Evolutionary conservation across 1,139 yeast species (phyloP).

Genomic region (Yamadazyma membranifaciens): DNA sequence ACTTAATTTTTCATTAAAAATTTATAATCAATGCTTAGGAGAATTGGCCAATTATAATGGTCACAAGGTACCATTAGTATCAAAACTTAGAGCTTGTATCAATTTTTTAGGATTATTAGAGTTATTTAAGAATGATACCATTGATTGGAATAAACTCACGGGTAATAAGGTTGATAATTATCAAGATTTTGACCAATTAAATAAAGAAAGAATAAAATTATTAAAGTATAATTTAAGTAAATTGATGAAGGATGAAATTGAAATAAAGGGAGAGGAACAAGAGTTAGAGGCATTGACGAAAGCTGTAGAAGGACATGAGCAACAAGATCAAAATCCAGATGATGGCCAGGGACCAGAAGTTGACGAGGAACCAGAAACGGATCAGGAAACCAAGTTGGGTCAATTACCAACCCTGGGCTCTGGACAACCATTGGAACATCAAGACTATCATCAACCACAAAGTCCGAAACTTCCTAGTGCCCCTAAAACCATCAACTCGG

Average conservation of each 20-base stretch:
- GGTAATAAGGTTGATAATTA: conserved; percentile 30
- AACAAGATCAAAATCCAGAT: neutral
- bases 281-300: conserved; percentile 22
- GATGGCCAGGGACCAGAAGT: conserved; percentile 4
- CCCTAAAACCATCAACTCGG: conserved; percentile 15
- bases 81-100: conserved; percentile 37
- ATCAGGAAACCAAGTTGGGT: too few relatives aligned
- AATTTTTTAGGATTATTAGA: conserved; percentile 32
- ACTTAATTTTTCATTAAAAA: conserved; percentile 56
- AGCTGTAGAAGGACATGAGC: neutral
- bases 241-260: conserved; percentile 39
- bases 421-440: too few relatives aligned
- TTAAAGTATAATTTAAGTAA: conserved; percentile 41
- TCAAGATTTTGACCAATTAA: conserved; percentile 26
- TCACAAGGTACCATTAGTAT: conserved; percentile 25
- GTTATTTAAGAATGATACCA: conserved; percentile 27
- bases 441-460: conserved; percentile 8
- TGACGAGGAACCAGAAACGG: conserved; percentile 1
- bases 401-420: too few relatives aligned
- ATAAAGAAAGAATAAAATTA: conserved; percentile 35
- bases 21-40: conserved; percentile 51
- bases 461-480: conserved; percentile 16
- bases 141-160: conserved; percentile 32
- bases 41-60: conserved; percentile 27
- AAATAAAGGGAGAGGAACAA: conserved; percentile 25